These are phyloP conservation scores for Sclerotinia sclerotiorum DNA, from an alignment of 2,329 filamentous ascomycete species.

Conservation along the genomic window DNA sequence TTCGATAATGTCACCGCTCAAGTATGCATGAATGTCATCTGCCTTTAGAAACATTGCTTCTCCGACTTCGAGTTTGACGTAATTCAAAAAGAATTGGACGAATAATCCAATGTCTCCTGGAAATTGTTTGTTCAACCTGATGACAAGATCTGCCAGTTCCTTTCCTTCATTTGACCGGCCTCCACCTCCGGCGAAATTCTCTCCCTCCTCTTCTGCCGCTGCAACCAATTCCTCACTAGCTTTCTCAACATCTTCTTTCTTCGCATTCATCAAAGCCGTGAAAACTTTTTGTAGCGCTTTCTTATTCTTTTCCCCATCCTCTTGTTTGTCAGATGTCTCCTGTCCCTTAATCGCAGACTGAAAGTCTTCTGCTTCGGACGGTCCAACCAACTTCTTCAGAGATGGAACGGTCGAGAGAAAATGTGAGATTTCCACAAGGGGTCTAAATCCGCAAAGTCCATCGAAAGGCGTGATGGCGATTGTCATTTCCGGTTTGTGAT, in stretches of 20 bases:
- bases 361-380: slow-evolving; percentile 59
- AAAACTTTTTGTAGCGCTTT: slow-evolving; percentile 74
- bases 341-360: slow-evolving; percentile 54
- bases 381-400: slow-evolving; percentile 66
- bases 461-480: slow-evolving; percentile 97
- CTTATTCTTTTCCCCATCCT: slow-evolving; percentile 64
- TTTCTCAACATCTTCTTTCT: slow-evolving; percentile 61
- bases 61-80: slow-evolving; percentile 80
- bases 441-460: slow-evolving; percentile 92
- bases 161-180: slow-evolving; percentile 66
- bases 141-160: slow-evolving; percentile 73
- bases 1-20: slow-evolving; percentile 92
- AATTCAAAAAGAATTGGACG: slow-evolving; percentile 96
- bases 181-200: slow-evolving; percentile 72
- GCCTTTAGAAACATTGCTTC: slow-evolving; percentile 96
- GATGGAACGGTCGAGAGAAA: slow-evolving; percentile 65
- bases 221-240: slow-evolving; percentile 69
- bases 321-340: slow-evolving; percentile 43
- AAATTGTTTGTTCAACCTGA: slow-evolving; percentile 78
- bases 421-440: slow-evolving; percentile 79
- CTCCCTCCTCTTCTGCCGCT: slow-evolving; percentile 66
- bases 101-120: slow-evolving; percentile 89
- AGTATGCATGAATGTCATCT: slow-evolving; percentile 95
- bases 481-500: slow-evolving; percentile 99
- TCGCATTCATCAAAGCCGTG: slow-evolving; percentile 75